Percentiles rank a stretch among this genome's conserved stretches.
Evolutionary conservation across 257 asterid species (phyloP).

Genomic region (Solanum piurae): DNA sequence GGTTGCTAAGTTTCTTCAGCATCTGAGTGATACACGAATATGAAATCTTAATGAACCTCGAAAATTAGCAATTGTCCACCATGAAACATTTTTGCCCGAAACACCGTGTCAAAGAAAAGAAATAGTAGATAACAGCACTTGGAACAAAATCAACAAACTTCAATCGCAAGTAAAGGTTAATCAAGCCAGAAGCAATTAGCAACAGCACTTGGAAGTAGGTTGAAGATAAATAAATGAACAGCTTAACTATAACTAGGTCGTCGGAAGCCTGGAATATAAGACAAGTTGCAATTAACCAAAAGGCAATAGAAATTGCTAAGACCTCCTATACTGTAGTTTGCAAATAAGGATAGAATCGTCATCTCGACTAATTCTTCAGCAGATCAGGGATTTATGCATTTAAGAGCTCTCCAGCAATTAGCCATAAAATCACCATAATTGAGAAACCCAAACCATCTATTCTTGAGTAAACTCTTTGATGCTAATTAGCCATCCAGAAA

Average conservation of each 20-base stretch:
- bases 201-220: not conserved
- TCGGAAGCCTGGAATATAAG: not conserved
- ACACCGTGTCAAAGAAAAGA: not conserved
- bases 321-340: not conserved
- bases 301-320: not conserved
- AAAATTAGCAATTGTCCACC: not conserved
- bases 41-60: not conserved
- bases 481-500: not conserved
- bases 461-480: not conserved
- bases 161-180: not conserved
- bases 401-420: not conserved
- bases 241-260: not conserved
- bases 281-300: not conserved
- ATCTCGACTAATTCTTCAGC: not conserved
- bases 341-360: not conserved
- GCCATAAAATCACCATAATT: not conserved
- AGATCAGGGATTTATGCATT: not conserved
- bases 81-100: not conserved
- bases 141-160: not conserved
- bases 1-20: constrained; percentile 75
- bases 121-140: not conserved
- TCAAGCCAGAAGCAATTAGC: not conserved
- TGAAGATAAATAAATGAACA: not conserved
- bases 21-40: constrained; percentile 35
- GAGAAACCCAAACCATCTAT: not conserved